Base-by-base conservation (phyloP, 179 eudicot genomes). In the Camellia oleifera region DNA sequence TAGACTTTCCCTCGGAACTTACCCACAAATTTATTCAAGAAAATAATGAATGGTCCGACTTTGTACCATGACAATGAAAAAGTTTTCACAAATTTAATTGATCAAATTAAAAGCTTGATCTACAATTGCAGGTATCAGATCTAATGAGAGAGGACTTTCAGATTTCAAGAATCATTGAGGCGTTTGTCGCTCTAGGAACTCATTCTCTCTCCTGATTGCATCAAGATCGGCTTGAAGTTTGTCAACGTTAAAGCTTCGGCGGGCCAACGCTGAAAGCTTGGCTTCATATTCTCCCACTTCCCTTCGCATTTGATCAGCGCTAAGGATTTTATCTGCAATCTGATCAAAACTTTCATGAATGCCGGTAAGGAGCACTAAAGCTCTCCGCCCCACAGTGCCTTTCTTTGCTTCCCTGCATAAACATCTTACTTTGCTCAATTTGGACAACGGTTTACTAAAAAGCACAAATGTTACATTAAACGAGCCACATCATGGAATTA, bases 291-390 rank as follows among this genome's bases (percentile, higher is more conserved):
- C 93, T 44, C 87, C 86, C 77, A 75, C 84, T 72, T 91, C 94
- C 79, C 97, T 89, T 62, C 77, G 83, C 8, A 85, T 69, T 79
- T 92, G 86, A 75, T 91, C 92, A 6, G 92, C 79, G 61, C 82
- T 83, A 9, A 89, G 90, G 79, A 87, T 83, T 58, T 86, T 89
- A 70, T 87, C 92, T 1, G 93, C 78, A 54, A 91, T 88, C 82
- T 88, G 89, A 81, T 88, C 87, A 57, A 92, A 92, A 81, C 83
- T 84, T 78, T 87, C 90, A 73, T 92, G 97, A 85, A 92, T 88
- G 80, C 81, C 82, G 53, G 87, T 82, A 42, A 92, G 87, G 20
- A 87, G 82, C 83, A 68, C 87, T 65, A 91, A 87, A 82, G 92
- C 90, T 87, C 88, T 87, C 56, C 78, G 82, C 42, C 89, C 91